Evolutionary conservation across 1,139 yeast genomes (phyloP), one percentile per base, ranked within the genome.

Genomic region (Yamadazyma atmosphaerica): DNA sequence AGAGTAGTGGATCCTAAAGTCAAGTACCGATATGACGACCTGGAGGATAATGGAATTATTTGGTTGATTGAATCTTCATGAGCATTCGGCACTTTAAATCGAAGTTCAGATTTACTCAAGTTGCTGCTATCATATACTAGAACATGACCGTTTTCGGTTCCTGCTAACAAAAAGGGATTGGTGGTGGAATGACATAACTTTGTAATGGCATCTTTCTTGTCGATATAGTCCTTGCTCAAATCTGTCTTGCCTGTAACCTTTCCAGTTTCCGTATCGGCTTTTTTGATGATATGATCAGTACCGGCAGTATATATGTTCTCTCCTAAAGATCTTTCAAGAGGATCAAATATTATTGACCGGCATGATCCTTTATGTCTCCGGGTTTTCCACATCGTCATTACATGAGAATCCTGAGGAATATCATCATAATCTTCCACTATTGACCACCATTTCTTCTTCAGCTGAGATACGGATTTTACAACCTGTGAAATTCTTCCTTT

Each of bases 311-410:
- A 86, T 1, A 86, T 44, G 36, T 56, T 51, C 13, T 78, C 76
- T 3, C 89, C 89, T 0, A 74, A 64, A 11, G 66, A 60, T 12
- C 50, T 42, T 34, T 60, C 68, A 27, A 67, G 58, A 2, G 79
- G 75, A 45, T 85, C 90, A 57, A 87, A 84, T 12, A 78, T 65
- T 5, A 88, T 65, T 6, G 85, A 80, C 32, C 98, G 66, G 46
- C 95, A 87, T 43, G 96, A 85, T 1, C 90, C 92, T 60, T 88
- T 88, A 58, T 92, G 98, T 54, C 98, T 75, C 54, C 80, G 86
- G 0, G 98, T 89, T 42, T 83, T 77, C 98, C 98, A 92, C 28
- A 70, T 46, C n/a, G 68, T 55, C 3, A 58, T 60, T 3, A 78
- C 56, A 3, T 58, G 55, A 13, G 61, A 59, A 4, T 54, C 63